Evolutionary conservation across 495 filamentous ascomycete genomes (phyloP).

Genomic region (Sporormia fimetaria): DNA sequence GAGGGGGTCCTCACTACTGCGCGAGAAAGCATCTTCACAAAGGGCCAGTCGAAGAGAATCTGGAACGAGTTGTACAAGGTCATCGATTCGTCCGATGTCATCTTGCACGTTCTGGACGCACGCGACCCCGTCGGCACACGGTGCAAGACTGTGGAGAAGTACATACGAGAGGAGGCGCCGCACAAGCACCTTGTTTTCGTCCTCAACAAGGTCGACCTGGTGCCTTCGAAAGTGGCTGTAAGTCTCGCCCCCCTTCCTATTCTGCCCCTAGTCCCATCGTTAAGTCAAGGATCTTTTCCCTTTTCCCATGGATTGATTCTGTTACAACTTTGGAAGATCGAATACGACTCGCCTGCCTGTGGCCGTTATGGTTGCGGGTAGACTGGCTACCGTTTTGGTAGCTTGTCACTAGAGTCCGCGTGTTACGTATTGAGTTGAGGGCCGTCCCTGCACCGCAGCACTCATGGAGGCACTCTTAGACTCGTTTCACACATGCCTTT

Average conservation of each 20-base stretch:
- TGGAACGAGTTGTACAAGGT: conserved; percentile 97
- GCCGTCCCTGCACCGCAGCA: conserved; percentile 40
- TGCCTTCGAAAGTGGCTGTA: conserved; percentile 90
- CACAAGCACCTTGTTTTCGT: conserved; percentile 93
- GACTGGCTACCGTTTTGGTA: conserved; percentile 78
- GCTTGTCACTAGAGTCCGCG: conserved; percentile 43
- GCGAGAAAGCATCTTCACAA: conserved; percentile 80
- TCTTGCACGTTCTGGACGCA: conserved; percentile 35
- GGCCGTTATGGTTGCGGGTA: conserved; percentile 45
- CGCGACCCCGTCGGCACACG: conserved; percentile 34
- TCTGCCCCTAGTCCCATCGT: conserved; percentile 41
- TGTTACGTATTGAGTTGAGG: conserved; percentile 89
- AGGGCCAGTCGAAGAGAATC: conserved; percentile 88
- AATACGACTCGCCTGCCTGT: conserved; percentile 56
- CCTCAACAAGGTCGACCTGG: conserved; percentile 89
- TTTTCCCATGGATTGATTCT: conserved; percentile 63
- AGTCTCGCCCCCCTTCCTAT: conserved; percentile 38
- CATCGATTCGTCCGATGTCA: conserved; percentile 34
- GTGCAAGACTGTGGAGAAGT: conserved; percentile 80
- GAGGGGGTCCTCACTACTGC: conserved; percentile 52
- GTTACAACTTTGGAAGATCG: conserved; percentile 98
- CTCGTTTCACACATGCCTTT: conserved; percentile 84
- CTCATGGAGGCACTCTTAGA: conserved; percentile 86
- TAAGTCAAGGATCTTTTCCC: conserved; percentile 94
- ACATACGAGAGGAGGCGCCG: conserved; percentile 80